A percentile compares a stretch with the other conserved stretches of the same genome.
phyloP scores from a whole-genome alignment of 176 grass and related monocot genomes.

The Eremochloa ophiuroides region DNA sequence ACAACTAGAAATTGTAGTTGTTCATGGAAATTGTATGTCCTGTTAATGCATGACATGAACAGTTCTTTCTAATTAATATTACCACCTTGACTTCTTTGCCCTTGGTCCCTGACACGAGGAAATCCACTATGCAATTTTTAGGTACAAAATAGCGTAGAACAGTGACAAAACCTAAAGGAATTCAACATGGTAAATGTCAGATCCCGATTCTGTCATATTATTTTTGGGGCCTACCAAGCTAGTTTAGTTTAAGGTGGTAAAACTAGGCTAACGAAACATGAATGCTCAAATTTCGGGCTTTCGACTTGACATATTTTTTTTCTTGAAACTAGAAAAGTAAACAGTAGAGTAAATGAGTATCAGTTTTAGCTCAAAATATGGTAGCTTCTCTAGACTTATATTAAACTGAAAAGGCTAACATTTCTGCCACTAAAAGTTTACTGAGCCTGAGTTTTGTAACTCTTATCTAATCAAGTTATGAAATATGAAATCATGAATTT shows the following conservation, averaged over 20 bases:
- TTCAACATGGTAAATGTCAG: neutral
- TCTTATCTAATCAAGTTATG: neutral
- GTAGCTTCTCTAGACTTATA: neutral
- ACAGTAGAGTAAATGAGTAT: neutral
- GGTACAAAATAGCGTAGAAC: neutral
- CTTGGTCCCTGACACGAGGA: neutral
- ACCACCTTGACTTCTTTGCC: neutral
- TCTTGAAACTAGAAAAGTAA: neutral
- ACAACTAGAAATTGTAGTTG: neutral
- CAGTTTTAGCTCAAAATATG: neutral
- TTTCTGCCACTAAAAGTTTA: neutral
- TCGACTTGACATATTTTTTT: no score
- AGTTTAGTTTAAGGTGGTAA: neutral
- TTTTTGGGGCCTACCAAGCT: neutral
- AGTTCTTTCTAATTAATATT: slow-evolving; percentile 1
- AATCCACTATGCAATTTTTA: neutral
- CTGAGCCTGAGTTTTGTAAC: neutral
- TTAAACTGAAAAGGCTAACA: neutral
- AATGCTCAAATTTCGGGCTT: neutral
- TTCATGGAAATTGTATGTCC: slow-evolving; percentile 1
- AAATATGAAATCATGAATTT: neutral
- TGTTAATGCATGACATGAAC: neutral
- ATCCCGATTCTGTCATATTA: neutral
- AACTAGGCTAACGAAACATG: neutral
- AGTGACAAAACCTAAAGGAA: neutral